A percentile compares a stretch with the other conserved stretches of the same genome.
These are phyloP conservation scores for Cephalotrichum gorgonifer DNA, from an alignment of 2,329 filamentous ascomycete genomes.

Conservation along the genomic window DNA sequence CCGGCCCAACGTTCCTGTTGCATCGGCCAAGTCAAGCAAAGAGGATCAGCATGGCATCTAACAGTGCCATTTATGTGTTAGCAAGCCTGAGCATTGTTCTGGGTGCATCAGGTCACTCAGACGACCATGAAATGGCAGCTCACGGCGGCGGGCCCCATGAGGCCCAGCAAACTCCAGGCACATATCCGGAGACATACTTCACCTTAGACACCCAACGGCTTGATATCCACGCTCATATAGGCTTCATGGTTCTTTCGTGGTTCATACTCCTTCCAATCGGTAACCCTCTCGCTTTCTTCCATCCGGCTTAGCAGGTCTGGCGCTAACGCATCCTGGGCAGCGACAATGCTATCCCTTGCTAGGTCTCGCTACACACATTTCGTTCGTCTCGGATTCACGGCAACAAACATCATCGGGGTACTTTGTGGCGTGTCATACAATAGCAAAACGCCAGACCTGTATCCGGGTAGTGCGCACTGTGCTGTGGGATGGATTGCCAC, in stretches of 20 bases:
- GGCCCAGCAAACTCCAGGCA: conserved; percentile 10
- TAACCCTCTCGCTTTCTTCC: conserved; percentile 23
- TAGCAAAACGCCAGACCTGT: conserved; percentile 71
- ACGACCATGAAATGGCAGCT: conserved; percentile 11
- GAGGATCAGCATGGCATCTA: neutral
- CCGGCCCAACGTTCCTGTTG: conserved; percentile 1
- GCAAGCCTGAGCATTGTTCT: neutral
- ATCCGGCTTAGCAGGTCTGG: neutral
- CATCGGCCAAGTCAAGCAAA: conserved; percentile 2
- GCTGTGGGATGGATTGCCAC: conserved; percentile 80
- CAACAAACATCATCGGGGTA: conserved; percentile 53
- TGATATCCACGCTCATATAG: conserved; percentile 60
- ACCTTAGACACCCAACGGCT: conserved; percentile 38
- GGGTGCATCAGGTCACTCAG: conserved; percentile 4
- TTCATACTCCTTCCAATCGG: conserved; percentile 62
- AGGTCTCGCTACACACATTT: conserved; percentile 64
- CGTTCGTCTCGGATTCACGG: conserved; percentile 57
- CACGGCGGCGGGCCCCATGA: conserved; percentile 6
- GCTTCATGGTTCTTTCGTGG: conserved; percentile 62
- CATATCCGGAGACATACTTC: conserved; percentile 46
- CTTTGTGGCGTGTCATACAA: conserved; percentile 65
- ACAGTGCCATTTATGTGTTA: neutral
- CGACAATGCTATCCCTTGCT: conserved; percentile 76
- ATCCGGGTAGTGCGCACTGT: conserved; percentile 76
- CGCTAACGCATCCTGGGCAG: conserved; percentile 28